phyloP scores from a whole-genome alignment of 2,329 filamentous ascomycete species.

The Cercospora zeina region DNA sequence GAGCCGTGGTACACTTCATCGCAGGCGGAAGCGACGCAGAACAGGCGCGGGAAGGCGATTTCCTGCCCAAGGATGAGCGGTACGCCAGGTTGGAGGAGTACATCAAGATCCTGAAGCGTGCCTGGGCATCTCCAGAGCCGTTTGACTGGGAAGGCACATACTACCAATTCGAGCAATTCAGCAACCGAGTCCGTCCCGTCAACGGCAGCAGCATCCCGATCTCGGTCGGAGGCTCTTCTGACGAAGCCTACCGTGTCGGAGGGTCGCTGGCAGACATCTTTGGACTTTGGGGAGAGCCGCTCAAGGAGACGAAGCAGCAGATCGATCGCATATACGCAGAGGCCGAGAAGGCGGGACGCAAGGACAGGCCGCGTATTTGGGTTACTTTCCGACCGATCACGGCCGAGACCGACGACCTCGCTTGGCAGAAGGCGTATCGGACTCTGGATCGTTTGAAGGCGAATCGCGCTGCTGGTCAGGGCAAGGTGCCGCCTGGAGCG shows the following conservation, averaged over 20 bases:
- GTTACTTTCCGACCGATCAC: slow-evolving; percentile 64
- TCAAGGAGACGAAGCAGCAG: slow-evolving; percentile 64
- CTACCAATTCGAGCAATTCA: slow-evolving; percentile 61
- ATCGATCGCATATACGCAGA: slow-evolving; percentile 62
- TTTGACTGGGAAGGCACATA: slow-evolving; percentile 64
- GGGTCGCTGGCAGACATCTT: slow-evolving; percentile 63
- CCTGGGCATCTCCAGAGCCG: slow-evolving; percentile 58
- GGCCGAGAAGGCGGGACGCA: slow-evolving; percentile 58
- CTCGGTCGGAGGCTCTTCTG: slow-evolving; percentile 61
- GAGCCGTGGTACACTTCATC: slow-evolving; percentile 64
- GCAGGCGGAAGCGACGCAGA: slow-evolving; percentile 62
- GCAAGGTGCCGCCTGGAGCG: slow-evolving; percentile 35
- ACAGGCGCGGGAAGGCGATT: slow-evolving; percentile 62
- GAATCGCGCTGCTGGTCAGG: slow-evolving; percentile 40
- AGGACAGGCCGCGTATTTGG: slow-evolving; percentile 61
- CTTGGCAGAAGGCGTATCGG: slow-evolving; percentile 61
- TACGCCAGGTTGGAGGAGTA: slow-evolving; percentile 63
- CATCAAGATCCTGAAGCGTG: slow-evolving; percentile 60
- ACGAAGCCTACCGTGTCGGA: slow-evolving; percentile 61
- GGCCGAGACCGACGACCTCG: slow-evolving; percentile 62
- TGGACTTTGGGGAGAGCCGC: slow-evolving; percentile 63
- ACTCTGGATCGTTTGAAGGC: slow-evolving; percentile 55
- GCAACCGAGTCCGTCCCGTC: slow-evolving; percentile 55
- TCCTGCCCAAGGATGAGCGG: slow-evolving; percentile 58
- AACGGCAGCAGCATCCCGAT: slow-evolving; percentile 56